Evolutionary conservation across 225 moss, liverwort and hornwort species (phyloP), one percentile per base, ranked within the genome.

Genomic region (Thuidium tamariscinum): DNA sequence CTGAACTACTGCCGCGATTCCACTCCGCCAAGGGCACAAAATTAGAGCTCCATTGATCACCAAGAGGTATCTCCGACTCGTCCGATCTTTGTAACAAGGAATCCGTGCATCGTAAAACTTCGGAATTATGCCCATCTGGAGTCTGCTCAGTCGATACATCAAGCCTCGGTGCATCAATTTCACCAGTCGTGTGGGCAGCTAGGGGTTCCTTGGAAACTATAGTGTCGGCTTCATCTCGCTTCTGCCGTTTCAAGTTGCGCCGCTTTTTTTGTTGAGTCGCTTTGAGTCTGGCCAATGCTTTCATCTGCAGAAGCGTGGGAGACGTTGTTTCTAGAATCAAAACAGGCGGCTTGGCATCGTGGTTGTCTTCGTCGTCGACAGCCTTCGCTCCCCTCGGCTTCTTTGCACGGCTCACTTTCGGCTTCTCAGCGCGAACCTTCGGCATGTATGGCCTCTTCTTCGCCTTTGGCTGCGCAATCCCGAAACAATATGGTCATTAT

Each of bases 361-460:
- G 16, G 25, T 63, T 59, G 52, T 83, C 49, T 62, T 86, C 76
- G 62, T 59, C 74, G 74, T 61, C 60, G 48, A 70, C 48, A 67
- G 51, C 75, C 56, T 79, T 73, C 83, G 25, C 85, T 68, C 13
- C 86, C 83, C 81, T 85, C 42, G 82, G 71, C 84, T 89, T 93
- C 89, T 90, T 91, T 23, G 76, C 84, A 64, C 67, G 85, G 73
- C 82, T 87, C 74, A 39, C 86, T 79, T 70, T 90, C 84, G 84
- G 84, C 80, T 85, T 88, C 29, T 88, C 89, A 51, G 56, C 36
- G 70, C 74, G 80, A 65, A 93, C 89, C 84, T 93, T 93, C 37
- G 93, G 93, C 83, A 73, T 82, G 66, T 54, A 93, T 69, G 44
- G 89, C 82, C 89, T 93, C 86, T 88, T 93, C 65, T 48, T 90